Evolutionary conservation across 78 protist species (phyloP).

Genomic region (Neovahlkampfia damariscottae): DNA sequence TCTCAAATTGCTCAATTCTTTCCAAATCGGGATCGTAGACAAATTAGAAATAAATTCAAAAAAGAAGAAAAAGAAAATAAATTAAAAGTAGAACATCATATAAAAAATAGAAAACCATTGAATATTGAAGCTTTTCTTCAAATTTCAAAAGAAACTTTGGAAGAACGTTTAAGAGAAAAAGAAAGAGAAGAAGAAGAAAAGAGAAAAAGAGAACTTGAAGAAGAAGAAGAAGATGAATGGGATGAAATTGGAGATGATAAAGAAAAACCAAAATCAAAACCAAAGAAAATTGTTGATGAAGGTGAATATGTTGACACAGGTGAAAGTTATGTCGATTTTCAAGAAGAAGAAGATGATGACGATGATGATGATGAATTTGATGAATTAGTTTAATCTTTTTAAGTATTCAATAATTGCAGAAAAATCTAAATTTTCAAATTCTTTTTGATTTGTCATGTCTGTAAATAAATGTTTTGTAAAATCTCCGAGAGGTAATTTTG

Average conservation of each 20-base stretch:
- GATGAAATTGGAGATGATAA: not conserved
- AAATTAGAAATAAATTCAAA: no score
- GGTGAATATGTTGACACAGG: not conserved
- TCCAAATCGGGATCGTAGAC: no score
- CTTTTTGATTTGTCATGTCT: not conserved
- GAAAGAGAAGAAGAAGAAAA: not conserved
- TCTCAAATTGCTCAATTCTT: no score
- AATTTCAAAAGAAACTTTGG: no score
- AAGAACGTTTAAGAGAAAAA: no score
- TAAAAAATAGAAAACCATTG: no score
- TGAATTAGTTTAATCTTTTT: not conserved
- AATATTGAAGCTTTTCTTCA: no score
- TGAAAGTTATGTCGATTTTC: not conserved
- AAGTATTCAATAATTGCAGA: conserved; percentile 16
- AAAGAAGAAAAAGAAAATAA: no score
- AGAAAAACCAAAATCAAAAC: not conserved
- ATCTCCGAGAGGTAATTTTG: not conserved
- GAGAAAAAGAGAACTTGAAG: not conserved
- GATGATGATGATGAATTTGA: not conserved
- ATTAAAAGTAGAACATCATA: no score
- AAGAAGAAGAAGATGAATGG: not conserved
- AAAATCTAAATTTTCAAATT: conserved; percentile 2
- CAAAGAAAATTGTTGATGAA: not conserved
- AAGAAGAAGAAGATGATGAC: conserved; percentile 5
- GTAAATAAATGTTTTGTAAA: not conserved